Percentiles rank a stretch among this genome's conserved stretches.
Evolutionary conservation across 2,329 filamentous ascomycete genomes (phyloP).

Genomic region (Colletotrichum siamense): DNA sequence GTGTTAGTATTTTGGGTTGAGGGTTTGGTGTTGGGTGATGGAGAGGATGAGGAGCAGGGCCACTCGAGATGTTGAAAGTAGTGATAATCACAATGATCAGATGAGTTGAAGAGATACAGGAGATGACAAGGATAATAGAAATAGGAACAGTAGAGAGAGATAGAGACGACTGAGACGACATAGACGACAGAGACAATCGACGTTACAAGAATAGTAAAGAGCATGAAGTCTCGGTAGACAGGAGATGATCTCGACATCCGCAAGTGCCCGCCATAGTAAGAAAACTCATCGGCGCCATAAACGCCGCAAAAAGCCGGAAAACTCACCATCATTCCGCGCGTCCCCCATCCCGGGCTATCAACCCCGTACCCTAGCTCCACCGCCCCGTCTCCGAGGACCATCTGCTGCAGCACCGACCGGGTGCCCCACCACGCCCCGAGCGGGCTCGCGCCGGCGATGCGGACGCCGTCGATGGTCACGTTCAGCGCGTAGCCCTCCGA

Average conservation of each 20-base stretch:
- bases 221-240: no score
- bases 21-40: background rate
- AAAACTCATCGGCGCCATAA: no score
- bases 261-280: rapidly evolving
- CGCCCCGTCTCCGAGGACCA: constrained; percentile 41
- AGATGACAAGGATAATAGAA: background rate
- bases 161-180: no score
- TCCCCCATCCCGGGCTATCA: constrained; percentile 57
- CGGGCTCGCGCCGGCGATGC: constrained; percentile 56
- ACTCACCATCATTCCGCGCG: constrained; percentile 47
- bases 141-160: no score
- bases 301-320: rapidly evolving
- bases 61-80: no score
- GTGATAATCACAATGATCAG: no score
- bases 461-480: constrained; percentile 43
- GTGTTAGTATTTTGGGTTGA: background rate
- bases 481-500: constrained; percentile 55
- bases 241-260: no score
- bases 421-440: constrained; percentile 65
- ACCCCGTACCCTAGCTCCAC: constrained; percentile 46
- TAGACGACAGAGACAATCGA: no score
- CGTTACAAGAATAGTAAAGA: no score
- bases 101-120: no score
- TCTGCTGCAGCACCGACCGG: constrained; percentile 58
- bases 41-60: no score